Conservation (phyloP, 495 filamentous ascomycete species). For the Astrocystis sublimbata region DNA sequence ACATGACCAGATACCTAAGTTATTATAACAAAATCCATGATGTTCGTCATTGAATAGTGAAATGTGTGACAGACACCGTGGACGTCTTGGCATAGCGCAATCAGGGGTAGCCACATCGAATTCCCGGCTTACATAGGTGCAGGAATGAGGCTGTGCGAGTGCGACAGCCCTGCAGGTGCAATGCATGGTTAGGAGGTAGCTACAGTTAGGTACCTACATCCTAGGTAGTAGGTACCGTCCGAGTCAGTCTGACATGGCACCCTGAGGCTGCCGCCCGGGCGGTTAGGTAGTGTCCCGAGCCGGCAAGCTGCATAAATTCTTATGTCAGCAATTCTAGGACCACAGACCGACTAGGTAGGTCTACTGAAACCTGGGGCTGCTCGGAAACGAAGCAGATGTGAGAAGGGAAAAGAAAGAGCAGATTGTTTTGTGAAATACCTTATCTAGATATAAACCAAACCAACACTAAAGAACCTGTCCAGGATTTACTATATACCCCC, state of each 20-base stretch:
- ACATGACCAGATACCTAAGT: not conserved
- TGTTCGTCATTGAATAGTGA: not conserved
- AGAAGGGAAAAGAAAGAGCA: not conserved
- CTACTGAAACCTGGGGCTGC: not conserved
- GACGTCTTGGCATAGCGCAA: not conserved
- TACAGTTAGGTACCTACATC: no score
- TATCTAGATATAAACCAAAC: no score
- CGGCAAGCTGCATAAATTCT: not conserved
- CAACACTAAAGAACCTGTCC: not conserved
- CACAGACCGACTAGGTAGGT: not conserved
- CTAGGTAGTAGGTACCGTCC: no score
- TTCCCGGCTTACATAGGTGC: no score
- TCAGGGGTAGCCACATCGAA: conserved; percentile 1
- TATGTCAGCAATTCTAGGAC: conserved; percentile 13
- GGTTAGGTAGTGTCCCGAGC: no score
- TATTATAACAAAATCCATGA: not conserved
- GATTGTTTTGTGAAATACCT: no score
- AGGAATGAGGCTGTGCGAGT: no score
- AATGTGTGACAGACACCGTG: not conserved
- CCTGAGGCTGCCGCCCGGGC: no score
- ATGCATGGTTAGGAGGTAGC: no score
- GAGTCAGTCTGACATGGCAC: no score
- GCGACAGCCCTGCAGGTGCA: no score
- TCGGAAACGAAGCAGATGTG: not conserved
- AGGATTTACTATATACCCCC: no score